phyloP scores from a whole-genome alignment of 495 filamentous ascomycete species.

The Lasiosphaeria ovina region DNA sequence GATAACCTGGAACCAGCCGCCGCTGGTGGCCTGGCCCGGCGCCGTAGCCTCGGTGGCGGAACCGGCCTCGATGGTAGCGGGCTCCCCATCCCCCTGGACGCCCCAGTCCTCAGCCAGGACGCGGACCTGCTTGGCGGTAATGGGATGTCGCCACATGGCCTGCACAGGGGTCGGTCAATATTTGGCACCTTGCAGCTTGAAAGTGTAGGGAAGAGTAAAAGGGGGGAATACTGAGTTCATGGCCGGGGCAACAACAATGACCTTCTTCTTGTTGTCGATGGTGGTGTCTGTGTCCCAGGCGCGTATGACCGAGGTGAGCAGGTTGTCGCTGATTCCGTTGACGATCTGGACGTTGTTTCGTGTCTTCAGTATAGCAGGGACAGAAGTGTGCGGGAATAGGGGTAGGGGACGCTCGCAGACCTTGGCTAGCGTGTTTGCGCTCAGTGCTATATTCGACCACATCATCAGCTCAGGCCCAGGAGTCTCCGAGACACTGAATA shows the following conservation, averaged over 20 bases:
- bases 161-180: not conserved
- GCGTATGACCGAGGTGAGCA: constrained; percentile 66
- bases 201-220: not conserved
- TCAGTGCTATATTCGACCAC: constrained; percentile 20
- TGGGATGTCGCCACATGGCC: constrained; percentile 84
- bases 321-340: constrained; percentile 33
- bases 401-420: constrained; percentile 34
- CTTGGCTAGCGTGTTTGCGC: constrained; percentile 79
- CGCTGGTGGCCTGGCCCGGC: constrained; percentile 28
- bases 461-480: not conserved
- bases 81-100: constrained; percentile 49
- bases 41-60: not conserved
- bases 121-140: constrained; percentile 69
- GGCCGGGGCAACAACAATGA: constrained; percentile 57
- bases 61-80: constrained; percentile 51
- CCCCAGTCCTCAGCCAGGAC: constrained; percentile 74
- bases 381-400: not conserved
- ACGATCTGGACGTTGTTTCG: constrained; percentile 15
- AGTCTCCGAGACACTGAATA: constrained; percentile 48
- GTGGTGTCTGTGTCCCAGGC: constrained; percentile 80
- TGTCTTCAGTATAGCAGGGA: not conserved
- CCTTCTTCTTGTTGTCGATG: constrained; percentile 54
- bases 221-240: constrained; percentile 32
- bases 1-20: constrained; percentile 77
- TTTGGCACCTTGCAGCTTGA: not conserved